Percentiles rank a stretch among this genome's conserved stretches.
Evolutionary conservation across 176 grass and related monocot genomes (phyloP).

Genomic region (Triticum monococcum): DNA sequence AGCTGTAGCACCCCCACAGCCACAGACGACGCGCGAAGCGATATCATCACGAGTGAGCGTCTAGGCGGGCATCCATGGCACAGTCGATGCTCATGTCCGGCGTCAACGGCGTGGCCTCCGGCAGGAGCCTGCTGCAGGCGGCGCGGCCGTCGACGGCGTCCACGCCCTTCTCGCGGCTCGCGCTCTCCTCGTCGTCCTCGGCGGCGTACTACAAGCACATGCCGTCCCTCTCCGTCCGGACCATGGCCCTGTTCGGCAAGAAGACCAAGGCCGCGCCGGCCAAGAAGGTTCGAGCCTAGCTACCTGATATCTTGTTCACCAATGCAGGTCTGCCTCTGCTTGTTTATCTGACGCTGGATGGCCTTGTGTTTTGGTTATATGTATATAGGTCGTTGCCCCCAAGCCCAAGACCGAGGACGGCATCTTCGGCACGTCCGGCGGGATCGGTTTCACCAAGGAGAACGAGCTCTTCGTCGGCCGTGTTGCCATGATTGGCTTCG

Average conservation of each 20-base stretch:
- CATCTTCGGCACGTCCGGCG: slow-evolving; percentile 93
- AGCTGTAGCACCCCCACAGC: not conserved
- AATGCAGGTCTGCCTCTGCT: not conserved
- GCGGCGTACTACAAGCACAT: not conserved
- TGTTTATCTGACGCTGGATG: not conserved
- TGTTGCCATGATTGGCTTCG: slow-evolving; percentile 97
- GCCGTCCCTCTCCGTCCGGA: slow-evolving; percentile 48
- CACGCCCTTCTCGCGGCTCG: slow-evolving; percentile 35
- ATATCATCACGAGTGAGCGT: not conserved
- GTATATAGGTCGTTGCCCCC: slow-evolving; percentile 14
- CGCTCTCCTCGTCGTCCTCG: not conserved
- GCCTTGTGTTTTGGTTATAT: not conserved
- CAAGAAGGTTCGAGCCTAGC: slow-evolving; percentile 49
- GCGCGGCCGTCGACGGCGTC: slow-evolving; percentile 26
- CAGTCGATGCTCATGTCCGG: slow-evolving; percentile 88
- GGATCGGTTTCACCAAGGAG: slow-evolving; percentile 99
- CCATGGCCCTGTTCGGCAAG: slow-evolving; percentile 71
- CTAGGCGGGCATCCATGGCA: slow-evolving; percentile 46
- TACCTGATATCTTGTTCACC: not conserved
- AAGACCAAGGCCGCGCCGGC: slow-evolving; percentile 61
- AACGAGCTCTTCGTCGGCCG: slow-evolving; percentile 99
- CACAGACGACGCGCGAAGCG: not conserved
- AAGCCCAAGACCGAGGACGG: slow-evolving; percentile 80
- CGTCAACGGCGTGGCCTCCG: slow-evolving; percentile 31
- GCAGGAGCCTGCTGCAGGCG: slow-evolving; percentile 37